Conservation (phyloP, 108 stramenopile genomes). For the Schizochytrium sp. region DNA sequence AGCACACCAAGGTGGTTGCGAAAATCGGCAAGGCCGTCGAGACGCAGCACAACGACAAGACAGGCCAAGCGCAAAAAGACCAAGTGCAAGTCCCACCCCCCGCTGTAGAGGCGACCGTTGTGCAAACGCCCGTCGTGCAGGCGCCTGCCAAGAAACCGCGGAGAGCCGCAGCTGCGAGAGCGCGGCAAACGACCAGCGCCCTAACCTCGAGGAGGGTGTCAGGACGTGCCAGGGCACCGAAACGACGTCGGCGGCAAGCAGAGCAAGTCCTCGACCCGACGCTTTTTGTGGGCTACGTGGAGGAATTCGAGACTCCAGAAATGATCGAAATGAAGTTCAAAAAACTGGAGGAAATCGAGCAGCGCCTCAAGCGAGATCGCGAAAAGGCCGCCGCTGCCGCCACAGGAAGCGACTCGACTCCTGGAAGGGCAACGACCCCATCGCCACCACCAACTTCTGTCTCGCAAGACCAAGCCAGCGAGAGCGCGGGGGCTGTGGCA, state of each 20-base stretch:
- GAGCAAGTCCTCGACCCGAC: not conserved
- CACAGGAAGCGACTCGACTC: no score
- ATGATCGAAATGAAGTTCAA: conserved; percentile 5
- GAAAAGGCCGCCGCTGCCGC: not conserved
- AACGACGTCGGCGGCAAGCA: not conserved
- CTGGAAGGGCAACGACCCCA: no score
- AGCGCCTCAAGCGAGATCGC: not conserved
- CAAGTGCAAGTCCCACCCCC: no score
- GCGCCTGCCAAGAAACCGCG: not conserved
- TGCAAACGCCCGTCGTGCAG: not conserved
- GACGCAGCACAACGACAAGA: no score
- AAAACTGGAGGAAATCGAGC: not conserved
- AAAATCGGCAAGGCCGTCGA: no score
- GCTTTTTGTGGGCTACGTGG: not conserved
- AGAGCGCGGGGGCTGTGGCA: no score
- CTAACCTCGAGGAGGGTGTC: not conserved
- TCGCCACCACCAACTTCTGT: no score
- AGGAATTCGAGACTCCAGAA: not conserved
- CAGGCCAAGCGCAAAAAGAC: no score
- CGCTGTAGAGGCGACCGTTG: not conserved
- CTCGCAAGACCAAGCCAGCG: no score
- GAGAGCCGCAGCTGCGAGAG: not conserved
- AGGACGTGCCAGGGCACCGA: not conserved
- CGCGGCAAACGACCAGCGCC: not conserved
- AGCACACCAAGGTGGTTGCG: no score